These are phyloP conservation scores for Halophytophthora batemanensis DNA, from an alignment of 352 stramenopile species.

Conservation along the genomic window DNA sequence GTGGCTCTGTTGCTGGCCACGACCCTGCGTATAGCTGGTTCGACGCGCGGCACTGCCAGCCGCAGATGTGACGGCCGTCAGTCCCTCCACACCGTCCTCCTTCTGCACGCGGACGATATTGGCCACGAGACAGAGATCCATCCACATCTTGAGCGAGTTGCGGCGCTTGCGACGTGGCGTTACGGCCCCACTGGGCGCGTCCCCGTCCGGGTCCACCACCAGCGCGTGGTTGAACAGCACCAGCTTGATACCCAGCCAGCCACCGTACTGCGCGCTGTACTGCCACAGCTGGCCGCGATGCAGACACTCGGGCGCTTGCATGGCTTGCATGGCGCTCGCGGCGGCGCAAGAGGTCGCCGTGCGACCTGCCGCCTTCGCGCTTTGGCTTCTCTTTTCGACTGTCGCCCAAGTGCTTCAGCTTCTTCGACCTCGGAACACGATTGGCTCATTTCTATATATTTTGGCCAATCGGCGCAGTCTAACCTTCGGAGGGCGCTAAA, in stretches of 20 bases:
- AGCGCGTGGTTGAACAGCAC: slow-evolving; percentile 45
- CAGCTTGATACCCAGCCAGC: slow-evolving; percentile 44
- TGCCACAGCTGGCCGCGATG: slow-evolving; percentile 40
- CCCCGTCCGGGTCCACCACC: slow-evolving; percentile 47
- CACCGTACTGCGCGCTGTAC: slow-evolving; percentile 51
- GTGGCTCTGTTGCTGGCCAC: slow-evolving; percentile 16
- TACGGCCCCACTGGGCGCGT: slow-evolving; percentile 18
- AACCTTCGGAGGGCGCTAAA: slow-evolving; percentile 21
- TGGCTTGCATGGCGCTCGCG: background rate
- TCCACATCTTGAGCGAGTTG: slow-evolving; percentile 46
- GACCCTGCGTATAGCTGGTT: slow-evolving; percentile 1
- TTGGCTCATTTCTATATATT: no score
- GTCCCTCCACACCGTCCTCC: slow-evolving; percentile 17
- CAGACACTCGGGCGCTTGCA: slow-evolving; percentile 34
- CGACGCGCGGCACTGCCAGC: slow-evolving; percentile 16
- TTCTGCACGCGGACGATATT: slow-evolving; percentile 33
- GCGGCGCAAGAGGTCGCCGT: no score
- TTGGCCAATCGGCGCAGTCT: background rate
- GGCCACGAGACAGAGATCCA: slow-evolving; percentile 39
- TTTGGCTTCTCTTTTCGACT: no score
- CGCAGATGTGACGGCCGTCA: background rate
- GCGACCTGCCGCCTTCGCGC: no score
- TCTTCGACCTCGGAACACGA: no score
- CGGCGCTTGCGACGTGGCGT: slow-evolving; percentile 40
- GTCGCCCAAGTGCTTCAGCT: background rate